Evolutionary conservation across 1,284 basidiomycete species (phyloP).

Genomic region (Volvariella volvacea): DNA sequence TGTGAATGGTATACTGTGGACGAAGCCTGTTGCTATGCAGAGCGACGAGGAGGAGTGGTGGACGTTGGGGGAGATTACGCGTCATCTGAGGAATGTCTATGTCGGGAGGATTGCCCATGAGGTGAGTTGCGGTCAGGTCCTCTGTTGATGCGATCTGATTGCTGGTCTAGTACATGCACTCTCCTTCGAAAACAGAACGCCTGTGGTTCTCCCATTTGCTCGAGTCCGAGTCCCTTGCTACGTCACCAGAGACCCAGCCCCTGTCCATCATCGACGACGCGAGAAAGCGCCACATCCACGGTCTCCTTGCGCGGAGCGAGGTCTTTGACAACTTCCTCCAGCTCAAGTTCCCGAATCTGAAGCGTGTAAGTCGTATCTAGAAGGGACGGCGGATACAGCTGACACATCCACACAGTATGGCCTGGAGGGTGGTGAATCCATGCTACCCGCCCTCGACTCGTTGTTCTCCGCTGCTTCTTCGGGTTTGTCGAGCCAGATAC

Average conservation of each 20-base stretch:
- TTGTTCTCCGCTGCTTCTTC: conserved; percentile 63
- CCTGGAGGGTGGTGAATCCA: conserved; percentile 85
- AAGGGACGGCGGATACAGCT: no score
- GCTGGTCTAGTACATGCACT: conserved; percentile 65
- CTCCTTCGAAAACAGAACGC: conserved; percentile 71
- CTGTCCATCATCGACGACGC: conserved; percentile 23
- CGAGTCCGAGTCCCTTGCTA: conserved; percentile 50
- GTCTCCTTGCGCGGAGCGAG: conserved; percentile 69
- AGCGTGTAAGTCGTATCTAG: conserved; percentile 40
- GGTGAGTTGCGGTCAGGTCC: conserved; percentile 17
- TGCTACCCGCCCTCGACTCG: conserved; percentile 79
- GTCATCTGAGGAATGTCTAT: conserved; percentile 68
- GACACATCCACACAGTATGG: conserved; percentile 64
- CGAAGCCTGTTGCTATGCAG: conserved; percentile 38
- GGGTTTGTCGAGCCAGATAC: conserved; percentile 32
- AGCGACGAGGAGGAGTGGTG: conserved; percentile 43
- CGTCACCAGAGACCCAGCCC: conserved; percentile 25
- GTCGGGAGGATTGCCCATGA: conserved; percentile 84
- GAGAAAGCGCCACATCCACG: conserved; percentile 55
- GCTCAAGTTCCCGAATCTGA: conserved; percentile 77
- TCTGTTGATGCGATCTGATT: conserved; percentile 2
- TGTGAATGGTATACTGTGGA: conserved; percentile 79
- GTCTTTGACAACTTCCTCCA: conserved; percentile 80
- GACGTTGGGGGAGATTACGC: conserved; percentile 63
- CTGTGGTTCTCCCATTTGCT: conserved; percentile 83